A percentile compares a stretch with the other conserved stretches of the same genome.
Conservation (phyloP, 768 basidiomycete genomes). For the Multifurca ochricompacta region DNA sequence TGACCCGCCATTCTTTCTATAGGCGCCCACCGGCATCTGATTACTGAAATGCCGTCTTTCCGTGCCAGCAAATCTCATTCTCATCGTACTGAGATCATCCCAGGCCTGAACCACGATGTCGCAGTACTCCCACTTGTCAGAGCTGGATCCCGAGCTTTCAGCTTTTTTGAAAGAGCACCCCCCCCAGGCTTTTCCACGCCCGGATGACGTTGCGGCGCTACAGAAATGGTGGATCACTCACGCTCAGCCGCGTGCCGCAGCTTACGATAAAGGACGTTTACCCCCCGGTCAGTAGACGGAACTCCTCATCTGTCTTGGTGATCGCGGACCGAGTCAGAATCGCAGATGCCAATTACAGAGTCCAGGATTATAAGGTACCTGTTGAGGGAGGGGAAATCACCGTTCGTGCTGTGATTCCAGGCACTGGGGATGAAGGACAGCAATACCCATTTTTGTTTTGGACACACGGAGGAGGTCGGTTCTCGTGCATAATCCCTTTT, state of each 20-base stretch:
- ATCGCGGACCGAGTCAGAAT: background rate
- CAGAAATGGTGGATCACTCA: background rate
- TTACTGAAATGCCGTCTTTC: too few relatives aligned
- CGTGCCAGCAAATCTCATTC: background rate
- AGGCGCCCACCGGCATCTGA: too few relatives aligned
- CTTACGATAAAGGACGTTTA: background rate
- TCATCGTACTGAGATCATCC: background rate
- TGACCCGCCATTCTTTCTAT: too few relatives aligned
- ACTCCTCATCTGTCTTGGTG: background rate
- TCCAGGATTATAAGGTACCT: constrained; percentile 5
- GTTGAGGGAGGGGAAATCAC: constrained; percentile 3
- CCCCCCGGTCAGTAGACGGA: background rate
- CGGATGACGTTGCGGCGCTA: background rate
- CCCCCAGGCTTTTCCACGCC: background rate
- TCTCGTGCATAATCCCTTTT: background rate
- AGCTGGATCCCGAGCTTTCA: constrained; percentile 1
- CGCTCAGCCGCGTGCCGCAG: background rate
- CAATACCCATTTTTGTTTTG: background rate
- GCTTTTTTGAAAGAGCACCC: background rate
- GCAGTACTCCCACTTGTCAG: background rate
- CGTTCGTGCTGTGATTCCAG: background rate
- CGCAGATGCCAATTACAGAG: constrained; percentile 1
- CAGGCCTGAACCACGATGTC: background rate
- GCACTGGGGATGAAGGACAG: background rate
- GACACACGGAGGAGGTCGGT: constrained; percentile 4